Conservation (phyloP, 106 monocot species). For the Dendrobium officinale region DNA sequence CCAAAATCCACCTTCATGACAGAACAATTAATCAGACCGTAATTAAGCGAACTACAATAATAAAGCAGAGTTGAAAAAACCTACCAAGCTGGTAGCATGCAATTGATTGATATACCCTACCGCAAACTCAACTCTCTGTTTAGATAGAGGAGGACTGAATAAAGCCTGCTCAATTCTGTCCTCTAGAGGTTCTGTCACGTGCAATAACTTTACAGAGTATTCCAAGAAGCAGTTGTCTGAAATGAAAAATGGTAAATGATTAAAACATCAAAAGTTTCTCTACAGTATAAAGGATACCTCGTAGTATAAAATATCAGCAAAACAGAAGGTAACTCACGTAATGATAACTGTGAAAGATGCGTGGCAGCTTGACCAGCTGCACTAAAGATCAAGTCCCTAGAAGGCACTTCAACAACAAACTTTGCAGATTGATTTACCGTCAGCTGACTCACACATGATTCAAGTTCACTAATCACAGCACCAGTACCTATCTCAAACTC, state of each 20-base stretch:
- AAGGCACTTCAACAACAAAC: slow-evolving; percentile 45
- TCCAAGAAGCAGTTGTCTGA: slow-evolving; percentile 61
- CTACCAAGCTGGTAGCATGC: slow-evolving; percentile 64
- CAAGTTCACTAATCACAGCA: slow-evolving; percentile 62
- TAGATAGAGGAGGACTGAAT: slow-evolving; percentile 85
- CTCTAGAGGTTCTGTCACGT: slow-evolving; percentile 68
- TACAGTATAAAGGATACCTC: background rate
- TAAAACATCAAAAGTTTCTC: background rate
- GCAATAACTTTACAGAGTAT: slow-evolving; percentile 59
- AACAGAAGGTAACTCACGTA: slow-evolving; percentile 34
- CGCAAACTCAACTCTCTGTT: slow-evolving; percentile 92
- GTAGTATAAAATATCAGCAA: background rate
- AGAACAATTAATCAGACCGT: background rate
- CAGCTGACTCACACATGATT: slow-evolving; percentile 57
- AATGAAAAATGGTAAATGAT: slow-evolving; percentile 35
- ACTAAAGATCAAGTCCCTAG: slow-evolving; percentile 62
- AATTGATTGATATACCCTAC: slow-evolving; percentile 57
- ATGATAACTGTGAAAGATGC: slow-evolving; percentile 37
- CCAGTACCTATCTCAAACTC: slow-evolving; percentile 90
- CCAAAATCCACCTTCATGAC: slow-evolving; percentile 93
- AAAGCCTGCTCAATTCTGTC: slow-evolving; percentile 93
- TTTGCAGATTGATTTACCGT: slow-evolving; percentile 64
- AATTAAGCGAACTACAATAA: background rate
- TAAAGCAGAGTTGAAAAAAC: background rate
- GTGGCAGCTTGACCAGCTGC: slow-evolving; percentile 45